A percentile compares a stretch with the other conserved stretches of the same genome.
Conservation (phyloP, 441 rosid genomes). For the Corymbia calophylla region DNA sequence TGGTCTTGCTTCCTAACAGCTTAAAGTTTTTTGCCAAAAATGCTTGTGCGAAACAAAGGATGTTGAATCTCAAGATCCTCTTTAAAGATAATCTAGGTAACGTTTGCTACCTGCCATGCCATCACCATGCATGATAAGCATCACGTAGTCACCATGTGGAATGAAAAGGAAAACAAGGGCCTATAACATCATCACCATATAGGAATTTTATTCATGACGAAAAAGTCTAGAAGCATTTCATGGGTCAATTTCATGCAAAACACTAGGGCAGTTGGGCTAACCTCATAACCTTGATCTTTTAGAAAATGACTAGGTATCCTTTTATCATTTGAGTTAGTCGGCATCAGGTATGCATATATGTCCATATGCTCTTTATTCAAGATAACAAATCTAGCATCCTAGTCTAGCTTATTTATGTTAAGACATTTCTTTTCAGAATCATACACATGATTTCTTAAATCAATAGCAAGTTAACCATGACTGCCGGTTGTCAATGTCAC, state of each 20-base stretch:
- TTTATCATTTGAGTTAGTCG: not conserved
- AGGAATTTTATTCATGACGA: not conserved
- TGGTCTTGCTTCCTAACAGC: not conserved
- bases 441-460: not conserved
- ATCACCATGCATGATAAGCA: not conserved
- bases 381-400: not conserved
- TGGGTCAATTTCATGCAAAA: not conserved
- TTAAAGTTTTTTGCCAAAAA: not conserved
- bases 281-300: not conserved
- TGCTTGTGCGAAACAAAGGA: not conserved
- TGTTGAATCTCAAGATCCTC: not conserved
- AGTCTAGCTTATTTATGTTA: not conserved
- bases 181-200: not conserved
- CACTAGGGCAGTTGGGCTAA: not conserved
- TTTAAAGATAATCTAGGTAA: not conserved
- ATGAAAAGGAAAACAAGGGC: not conserved
- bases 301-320: not conserved
- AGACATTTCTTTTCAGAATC: not conserved
- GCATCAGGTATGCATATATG: not conserved
- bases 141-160: not conserved
- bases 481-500: not conserved
- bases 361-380: not conserved
- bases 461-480: not conserved
- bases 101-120: not conserved
- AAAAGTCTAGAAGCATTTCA: not conserved